Evolutionary conservation across 805 yeast species (phyloP), one percentile per base, ranked within the genome.

Genomic region (Zygosaccharomyces siamensis): DNA sequence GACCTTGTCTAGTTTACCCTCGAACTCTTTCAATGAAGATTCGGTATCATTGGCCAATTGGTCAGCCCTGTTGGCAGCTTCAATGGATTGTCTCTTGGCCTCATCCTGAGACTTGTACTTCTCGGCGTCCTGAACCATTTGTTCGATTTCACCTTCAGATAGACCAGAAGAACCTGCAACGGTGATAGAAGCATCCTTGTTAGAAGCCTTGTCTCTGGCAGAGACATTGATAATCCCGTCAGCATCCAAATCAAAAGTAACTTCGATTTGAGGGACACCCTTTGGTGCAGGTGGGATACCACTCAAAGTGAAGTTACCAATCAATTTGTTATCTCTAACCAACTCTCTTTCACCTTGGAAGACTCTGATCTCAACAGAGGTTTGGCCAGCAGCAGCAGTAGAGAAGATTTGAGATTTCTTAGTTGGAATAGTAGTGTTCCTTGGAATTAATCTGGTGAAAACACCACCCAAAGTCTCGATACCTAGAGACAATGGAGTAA

Each of bases 271-370:
- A 43, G 95, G 92, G 45, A 80, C 81, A 60, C 95, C 93, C 70
- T 86, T 86, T 60, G 89, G 88, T 48, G 86, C 84, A 26, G 82
- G 77, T 47, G 95, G 97, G 62, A 89, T 89, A 74, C 97, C 97
- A 57, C 93, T 77, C 65, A 89, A 80, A 54, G 95, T 89, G 76
- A 89, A 89, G 86, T 90, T 89, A 74, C 97, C 97, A 71, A 89
- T 87, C 71, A 90, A 81, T 78, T 90, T 89, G 87, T 89, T 89
- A 80, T 89, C 97, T 77, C 95, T 86, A 66, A 92, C 95, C 68
- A 90, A 83, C 77, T 89, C 97, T 80, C 97, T 87, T 81, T 89
- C 97, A 79, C 97, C 97, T 79, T 89, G 97, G 96, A 88, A 90
- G 53, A 89, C 97, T 77, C 97, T 85, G 76, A 89, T 89, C 78